phyloP scores from a whole-genome alignment of 2,329 filamentous ascomycete species.

The Fusarium camptoceras region DNA sequence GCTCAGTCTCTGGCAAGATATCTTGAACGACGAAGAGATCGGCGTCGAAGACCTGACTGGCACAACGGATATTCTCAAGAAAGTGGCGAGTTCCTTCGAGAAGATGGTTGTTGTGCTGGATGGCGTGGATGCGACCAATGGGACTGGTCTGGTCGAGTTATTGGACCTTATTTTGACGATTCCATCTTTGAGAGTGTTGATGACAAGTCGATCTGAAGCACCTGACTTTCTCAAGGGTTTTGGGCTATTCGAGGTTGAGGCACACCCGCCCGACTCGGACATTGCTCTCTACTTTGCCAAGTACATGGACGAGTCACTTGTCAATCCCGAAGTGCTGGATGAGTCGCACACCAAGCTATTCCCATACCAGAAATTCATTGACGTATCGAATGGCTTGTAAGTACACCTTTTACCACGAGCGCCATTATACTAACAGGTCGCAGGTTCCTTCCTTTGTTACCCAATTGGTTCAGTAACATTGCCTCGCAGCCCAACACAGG shows the following conservation, averaged over 20 bases:
- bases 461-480: not conserved
- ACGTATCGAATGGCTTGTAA: not conserved
- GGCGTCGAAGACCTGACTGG: not conserved
- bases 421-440: not conserved
- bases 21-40: accelerated
- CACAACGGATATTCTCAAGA: not conserved
- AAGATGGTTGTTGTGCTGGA: not conserved
- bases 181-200: not conserved
- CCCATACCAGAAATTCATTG: not conserved
- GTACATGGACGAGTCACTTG: not conserved
- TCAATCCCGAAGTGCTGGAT: not conserved
- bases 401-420: accelerated
- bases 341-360: not conserved
- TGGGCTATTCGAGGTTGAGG: accelerated
- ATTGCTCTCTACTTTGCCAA: not conserved
- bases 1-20: accelerated
- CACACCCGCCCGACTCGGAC: not conserved
- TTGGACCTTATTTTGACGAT: not conserved
- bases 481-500: not conserved
- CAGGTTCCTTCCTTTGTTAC: not conserved
- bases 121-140: not conserved
- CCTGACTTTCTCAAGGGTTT: accelerated
- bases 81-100: accelerated
- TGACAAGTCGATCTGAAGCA: not conserved
- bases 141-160: not conserved